Percentiles rank a stretch among this genome's conserved stretches.
These are phyloP conservation scores for Suhomyces choctaworum DNA, from an alignment of 1,139 yeast genomes.

Conservation along the genomic window DNA sequence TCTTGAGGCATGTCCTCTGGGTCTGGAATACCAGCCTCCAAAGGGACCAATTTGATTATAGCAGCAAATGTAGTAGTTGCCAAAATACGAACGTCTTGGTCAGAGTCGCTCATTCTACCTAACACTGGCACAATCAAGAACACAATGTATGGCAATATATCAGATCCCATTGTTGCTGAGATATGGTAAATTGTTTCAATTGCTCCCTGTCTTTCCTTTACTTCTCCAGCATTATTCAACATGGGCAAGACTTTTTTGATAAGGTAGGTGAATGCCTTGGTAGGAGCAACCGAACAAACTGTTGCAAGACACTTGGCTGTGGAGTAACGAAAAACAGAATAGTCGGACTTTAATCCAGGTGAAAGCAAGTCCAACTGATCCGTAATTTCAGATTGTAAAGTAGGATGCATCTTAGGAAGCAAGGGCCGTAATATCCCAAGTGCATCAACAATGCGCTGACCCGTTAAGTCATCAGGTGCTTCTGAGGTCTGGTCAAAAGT, in stretches of 20 bases:
- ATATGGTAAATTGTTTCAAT: constrained; percentile 88
- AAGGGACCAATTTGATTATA: constrained; percentile 89
- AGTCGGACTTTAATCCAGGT: constrained; percentile 65
- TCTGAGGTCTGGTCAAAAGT: constrained; percentile 29
- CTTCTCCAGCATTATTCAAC: constrained; percentile 74
- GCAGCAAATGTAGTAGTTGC: constrained; percentile 98
- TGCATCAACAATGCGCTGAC: constrained; percentile 85
- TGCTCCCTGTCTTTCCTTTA: constrained; percentile 88
- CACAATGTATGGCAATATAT: constrained; percentile 89
- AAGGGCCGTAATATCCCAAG: constrained; percentile 79
- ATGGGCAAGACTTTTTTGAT: constrained; percentile 80
- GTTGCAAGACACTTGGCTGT: constrained; percentile 90
- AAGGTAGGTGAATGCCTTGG: constrained; percentile 72
- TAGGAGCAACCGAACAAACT: constrained; percentile 71
- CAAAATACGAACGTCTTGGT: constrained; percentile 80
- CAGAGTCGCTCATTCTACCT: constrained; percentile 97
- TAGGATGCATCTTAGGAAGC: constrained; percentile 58
- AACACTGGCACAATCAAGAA: constrained; percentile 93
- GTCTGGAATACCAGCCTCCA: constrained; percentile 96
- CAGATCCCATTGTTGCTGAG: constrained; percentile 81
- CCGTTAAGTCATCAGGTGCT: constrained; percentile 50
- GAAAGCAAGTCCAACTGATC: constrained; percentile 50
- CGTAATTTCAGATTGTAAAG: constrained; percentile 52
- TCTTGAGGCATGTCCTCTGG: constrained; percentile 91
- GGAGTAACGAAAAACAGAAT: constrained; percentile 83